These are phyloP conservation scores for Cryphonectria japonica DNA, from an alignment of 2,329 filamentous ascomycete genomes.

Conservation along the genomic window DNA sequence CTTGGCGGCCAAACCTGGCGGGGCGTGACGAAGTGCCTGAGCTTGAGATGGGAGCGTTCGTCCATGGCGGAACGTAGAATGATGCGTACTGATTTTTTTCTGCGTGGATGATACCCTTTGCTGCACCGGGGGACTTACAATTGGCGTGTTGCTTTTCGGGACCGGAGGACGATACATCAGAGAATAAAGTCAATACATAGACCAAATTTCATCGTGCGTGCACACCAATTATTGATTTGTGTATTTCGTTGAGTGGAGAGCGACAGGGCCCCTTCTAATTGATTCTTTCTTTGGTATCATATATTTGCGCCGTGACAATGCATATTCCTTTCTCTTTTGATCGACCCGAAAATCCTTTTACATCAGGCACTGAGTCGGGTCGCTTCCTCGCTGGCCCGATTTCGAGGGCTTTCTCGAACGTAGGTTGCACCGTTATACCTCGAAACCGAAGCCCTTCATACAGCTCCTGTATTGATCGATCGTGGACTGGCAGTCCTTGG, in stretches of 20 bases:
- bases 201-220: not conserved
- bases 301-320: constrained; percentile 17
- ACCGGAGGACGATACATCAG: not conserved
- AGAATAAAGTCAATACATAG: not conserved
- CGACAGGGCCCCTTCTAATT: constrained; percentile 8
- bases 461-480: constrained; percentile 87
- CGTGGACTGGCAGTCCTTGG: constrained; percentile 79
- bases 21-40: not conserved
- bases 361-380: constrained; percentile 19
- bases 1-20: not conserved
- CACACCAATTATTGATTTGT: not conserved
- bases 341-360: not conserved
- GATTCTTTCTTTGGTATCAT: constrained; percentile 15
- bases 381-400: not conserved
- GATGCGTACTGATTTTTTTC: constrained; percentile 1
- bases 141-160: not conserved
- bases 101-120: constrained; percentile 25
- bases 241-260: constrained; percentile 16
- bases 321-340: not conserved
- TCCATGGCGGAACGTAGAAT: not conserved
- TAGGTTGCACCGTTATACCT: constrained; percentile 48
- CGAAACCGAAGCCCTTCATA: constrained; percentile 93
- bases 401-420: not conserved
- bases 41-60: not conserved
- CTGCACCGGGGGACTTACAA: constrained; percentile 4